Conservation (phyloP, 805 yeast species). For the Ogataea zsoltii region DNA sequence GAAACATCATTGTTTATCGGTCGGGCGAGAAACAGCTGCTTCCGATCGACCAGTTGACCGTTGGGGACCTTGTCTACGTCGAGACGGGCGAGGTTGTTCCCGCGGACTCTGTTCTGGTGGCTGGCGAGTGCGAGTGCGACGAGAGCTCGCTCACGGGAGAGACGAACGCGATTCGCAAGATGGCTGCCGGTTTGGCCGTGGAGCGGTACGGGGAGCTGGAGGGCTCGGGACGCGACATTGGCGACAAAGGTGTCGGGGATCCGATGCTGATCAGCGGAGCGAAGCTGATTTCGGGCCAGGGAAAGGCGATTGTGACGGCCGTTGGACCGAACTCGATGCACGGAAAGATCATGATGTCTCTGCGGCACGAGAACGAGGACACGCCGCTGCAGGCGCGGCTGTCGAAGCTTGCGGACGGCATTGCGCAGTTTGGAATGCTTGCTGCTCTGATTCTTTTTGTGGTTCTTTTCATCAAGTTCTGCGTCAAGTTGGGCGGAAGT, state of each 20-base stretch:
- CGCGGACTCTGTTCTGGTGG: constrained; percentile 76
- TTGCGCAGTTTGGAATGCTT: constrained; percentile 89
- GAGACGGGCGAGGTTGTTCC: constrained; percentile 96
- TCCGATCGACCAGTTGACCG: constrained; percentile 73
- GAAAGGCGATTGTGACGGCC: constrained; percentile 82
- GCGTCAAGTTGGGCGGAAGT: constrained; percentile 54
- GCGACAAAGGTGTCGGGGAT: constrained; percentile 54
- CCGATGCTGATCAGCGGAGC: constrained; percentile 91
- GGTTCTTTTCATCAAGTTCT: constrained; percentile 75
- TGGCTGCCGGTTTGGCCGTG: constrained; percentile 49
- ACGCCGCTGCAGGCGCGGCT: constrained; percentile 90
- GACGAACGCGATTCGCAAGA: constrained; percentile 75
- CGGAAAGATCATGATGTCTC: constrained; percentile 86
- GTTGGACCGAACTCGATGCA: constrained; percentile 88
- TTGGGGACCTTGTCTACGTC: constrained; percentile 79
- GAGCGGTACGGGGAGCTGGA: constrained; percentile 33
- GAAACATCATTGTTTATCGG: constrained; percentile 75
- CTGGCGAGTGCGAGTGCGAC: constrained; percentile 83
- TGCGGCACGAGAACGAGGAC: constrained; percentile 71
- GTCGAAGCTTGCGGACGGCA: constrained; percentile 83
- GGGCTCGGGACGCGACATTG: constrained; percentile 35
- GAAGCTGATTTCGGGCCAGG: constrained; percentile 82
- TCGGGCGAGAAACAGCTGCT: constrained; percentile 66
- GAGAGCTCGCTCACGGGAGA: constrained; percentile 96
- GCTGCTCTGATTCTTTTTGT: constrained; percentile 83